Conservation (phyloP, 805 yeast species). For the Dipodascopsis uninucleata region DNA sequence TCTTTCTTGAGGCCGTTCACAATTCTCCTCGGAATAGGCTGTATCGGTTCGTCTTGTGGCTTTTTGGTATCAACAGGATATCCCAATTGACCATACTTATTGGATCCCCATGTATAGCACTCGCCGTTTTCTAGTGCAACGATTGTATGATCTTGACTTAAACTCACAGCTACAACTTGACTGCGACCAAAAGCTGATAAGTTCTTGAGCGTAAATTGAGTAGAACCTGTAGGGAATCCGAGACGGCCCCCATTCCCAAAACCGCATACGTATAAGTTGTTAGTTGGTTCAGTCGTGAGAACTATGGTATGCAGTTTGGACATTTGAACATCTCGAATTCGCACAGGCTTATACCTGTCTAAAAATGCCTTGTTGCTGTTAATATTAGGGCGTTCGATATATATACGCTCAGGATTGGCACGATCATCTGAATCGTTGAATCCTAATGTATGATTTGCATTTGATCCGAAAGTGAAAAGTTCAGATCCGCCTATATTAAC, state of each 20-base stretch:
- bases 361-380: conserved; percentile 28
- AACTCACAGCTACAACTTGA: conserved; percentile 40
- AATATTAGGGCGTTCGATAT: conserved; percentile 32
- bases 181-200: conserved; percentile 41
- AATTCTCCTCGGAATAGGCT: conserved; percentile 42
- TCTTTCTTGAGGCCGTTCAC: conserved; percentile 42
- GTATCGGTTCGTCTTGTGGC: conserved; percentile 33
- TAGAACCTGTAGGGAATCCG: conserved; percentile 47
- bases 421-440: conserved; percentile 60
- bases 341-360: conserved; percentile 39
- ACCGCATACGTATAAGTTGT: conserved; percentile 60
- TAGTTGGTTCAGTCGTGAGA: conserved; percentile 47
- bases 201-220: conserved; percentile 39
- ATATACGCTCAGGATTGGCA: conserved; percentile 42
- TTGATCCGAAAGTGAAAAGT: conserved; percentile 59
- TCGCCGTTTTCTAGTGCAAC: conserved; percentile 51
- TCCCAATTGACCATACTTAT: conserved; percentile 66
- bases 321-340: conserved; percentile 48
- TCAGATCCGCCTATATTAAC: conserved; percentile 42
- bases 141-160: conserved; percentile 67
- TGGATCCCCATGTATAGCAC: conserved; percentile 79
- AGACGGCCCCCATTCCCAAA: conserved; percentile 67
- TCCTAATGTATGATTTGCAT: conserved; percentile 60
- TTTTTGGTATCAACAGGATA: conserved; percentile 36
- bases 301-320: conserved; percentile 66